A percentile compares a stretch with the other conserved stretches of the same genome.
Evolutionary conservation across 2,329 filamentous ascomycete genomes (phyloP).

Genomic region (Apiospora arundinis): DNA sequence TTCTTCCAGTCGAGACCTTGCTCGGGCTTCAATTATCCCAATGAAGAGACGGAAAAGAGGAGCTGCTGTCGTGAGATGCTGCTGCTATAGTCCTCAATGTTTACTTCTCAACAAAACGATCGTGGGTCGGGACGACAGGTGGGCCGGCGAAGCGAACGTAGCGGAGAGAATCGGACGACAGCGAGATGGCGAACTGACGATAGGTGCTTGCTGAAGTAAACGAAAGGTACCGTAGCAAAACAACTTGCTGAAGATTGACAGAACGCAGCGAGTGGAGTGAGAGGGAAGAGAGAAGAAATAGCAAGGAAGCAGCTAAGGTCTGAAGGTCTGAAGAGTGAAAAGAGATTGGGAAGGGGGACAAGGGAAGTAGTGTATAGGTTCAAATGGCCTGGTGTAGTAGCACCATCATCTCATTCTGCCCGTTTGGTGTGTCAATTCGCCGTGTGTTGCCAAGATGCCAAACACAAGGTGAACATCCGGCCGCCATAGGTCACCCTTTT

Average conservation of each 20-base stretch:
- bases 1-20: not conserved
- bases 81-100: not conserved
- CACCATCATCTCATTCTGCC: slow-evolving; percentile 11
- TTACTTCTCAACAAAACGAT: slow-evolving; percentile 13
- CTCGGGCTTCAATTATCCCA: not conserved
- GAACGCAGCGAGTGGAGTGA: not conserved
- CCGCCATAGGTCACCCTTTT: not conserved
- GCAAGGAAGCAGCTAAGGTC: not conserved
- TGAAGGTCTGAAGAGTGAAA: not conserved
- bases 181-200: not conserved
- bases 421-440: slow-evolving; percentile 13
- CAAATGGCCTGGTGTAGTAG: slow-evolving; percentile 18
- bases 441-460: slow-evolving; percentile 11
- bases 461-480: not conserved
- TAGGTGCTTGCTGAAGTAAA: not conserved
- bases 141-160: not conserved
- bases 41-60: not conserved
- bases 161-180: not conserved
- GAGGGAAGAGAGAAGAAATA: not conserved
- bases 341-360: not conserved
- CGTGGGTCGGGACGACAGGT: slow-evolving; percentile 13
- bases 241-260: not conserved
- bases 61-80: not conserved
- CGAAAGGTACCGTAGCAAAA: not conserved
- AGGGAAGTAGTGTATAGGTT: slow-evolving; percentile 3